Base-by-base conservation (phyloP, 352 stramenopile species). In the Phytophthora colocasiae region DNA sequence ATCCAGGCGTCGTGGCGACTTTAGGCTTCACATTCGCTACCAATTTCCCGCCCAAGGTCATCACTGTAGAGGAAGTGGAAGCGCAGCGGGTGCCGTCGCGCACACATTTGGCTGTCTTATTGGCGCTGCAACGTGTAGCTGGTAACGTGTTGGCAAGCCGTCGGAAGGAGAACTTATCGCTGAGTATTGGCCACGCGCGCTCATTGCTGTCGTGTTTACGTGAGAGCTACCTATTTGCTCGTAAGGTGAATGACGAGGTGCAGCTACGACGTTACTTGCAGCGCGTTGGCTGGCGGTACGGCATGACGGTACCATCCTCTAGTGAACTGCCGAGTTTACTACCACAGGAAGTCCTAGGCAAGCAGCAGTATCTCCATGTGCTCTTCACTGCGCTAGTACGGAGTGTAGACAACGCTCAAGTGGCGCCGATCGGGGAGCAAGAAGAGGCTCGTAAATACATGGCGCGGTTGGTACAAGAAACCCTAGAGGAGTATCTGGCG, bases 351-450 rank as follows among this genome's bases (percentile, higher is more conserved):
- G 80, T 95, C 9, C 44, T 88, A 24, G 87, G 87, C 39, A 95
- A 93, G 64, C 75, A 84, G 8, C 81, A 90, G 63, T 95, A 91
- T 54, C 52, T 91, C 1, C 86, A 90, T 22, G 83, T 93, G 26
- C 58, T 93, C 8, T 85, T 90, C 36, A 52, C 69, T 1, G 44
- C 44, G 27, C 46, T 77, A 2, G 56, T 50, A 8, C 62, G 43
- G 11, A 59, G 75, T 31, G 63, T 85, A 26, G 78, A 92, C 12
- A 66, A 70, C 32, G 58, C 53, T 31, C 49, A 59, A 14, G 29
- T 58, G 1, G 63, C 62, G 19, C 48, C 75, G 7, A 78, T 83
- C 14, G 54, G 55, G n/a, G 78, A 81, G 38, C 73, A 81, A 24
- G 80, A 92, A 3, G 83, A 92, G 6, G 80, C 85, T 19, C 70